A percentile compares a stretch with the other conserved stretches of the same genome.
Evolutionary conservation across 2,329 filamentous ascomycete species (phyloP).

Genomic region (Neofusicoccum cordaticola): DNA sequence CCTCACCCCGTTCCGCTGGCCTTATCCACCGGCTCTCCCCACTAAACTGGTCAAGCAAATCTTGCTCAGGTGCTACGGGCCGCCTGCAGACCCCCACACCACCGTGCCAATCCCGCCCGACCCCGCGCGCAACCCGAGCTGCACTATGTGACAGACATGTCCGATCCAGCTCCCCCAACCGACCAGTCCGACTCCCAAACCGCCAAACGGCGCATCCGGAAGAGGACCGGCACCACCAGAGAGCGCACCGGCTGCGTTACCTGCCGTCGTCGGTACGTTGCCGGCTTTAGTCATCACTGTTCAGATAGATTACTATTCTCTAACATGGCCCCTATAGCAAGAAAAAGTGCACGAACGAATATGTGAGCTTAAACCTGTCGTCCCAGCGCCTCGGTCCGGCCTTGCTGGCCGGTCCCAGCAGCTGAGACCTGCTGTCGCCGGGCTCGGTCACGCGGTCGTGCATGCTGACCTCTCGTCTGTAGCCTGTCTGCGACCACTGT

Average conservation of each 20-base stretch:
- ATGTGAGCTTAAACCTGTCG: background rate
- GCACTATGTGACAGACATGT: slow-evolving; percentile 11
- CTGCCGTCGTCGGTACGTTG: slow-evolving; percentile 16
- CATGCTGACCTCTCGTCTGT: background rate
- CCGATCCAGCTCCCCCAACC: background rate
- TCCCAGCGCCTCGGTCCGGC: too few relatives aligned
- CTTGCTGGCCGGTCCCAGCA: too few relatives aligned
- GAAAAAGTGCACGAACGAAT: slow-evolving; percentile 16
- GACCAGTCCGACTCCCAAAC: slow-evolving; percentile 4
- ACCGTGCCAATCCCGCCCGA: background rate
- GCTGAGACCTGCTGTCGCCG: too few relatives aligned
- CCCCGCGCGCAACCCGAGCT: background rate
- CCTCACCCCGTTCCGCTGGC: background rate
- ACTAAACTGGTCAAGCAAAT: background rate
- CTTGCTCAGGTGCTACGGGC: background rate
- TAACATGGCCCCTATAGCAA: slow-evolving; percentile 1
- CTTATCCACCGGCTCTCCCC: background rate
- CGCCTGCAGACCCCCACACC: background rate
- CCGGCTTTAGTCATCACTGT: background rate
- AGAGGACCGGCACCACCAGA: slow-evolving; percentile 17
- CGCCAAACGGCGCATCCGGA: slow-evolving; percentile 10
- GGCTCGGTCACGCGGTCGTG: background rate
- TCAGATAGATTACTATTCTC: background rate
- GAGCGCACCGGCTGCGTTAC: slow-evolving; percentile 17
- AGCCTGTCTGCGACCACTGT: slow-evolving; percentile 16